Percentiles rank a stretch among this genome's conserved stretches.
Conservation (phyloP, 352 stramenopile species). For the Thalassiosira exigua region DNA sequence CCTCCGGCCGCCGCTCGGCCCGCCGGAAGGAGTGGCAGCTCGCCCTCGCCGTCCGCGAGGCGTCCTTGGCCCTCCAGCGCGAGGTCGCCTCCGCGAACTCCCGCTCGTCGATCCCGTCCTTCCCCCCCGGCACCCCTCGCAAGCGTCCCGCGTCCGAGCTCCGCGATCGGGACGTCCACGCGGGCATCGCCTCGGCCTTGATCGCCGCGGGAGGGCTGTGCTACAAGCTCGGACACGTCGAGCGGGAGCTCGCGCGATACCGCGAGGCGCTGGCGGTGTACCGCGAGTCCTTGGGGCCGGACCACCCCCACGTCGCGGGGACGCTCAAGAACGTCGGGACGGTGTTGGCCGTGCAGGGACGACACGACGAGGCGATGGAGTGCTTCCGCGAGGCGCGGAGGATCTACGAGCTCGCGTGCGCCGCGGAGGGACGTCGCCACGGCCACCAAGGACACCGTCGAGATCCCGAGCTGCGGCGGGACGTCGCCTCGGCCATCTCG, state of each 20-base stretch:
- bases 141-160: constrained; percentile 38
- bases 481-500: constrained; percentile 76
- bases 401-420: constrained; percentile 45
- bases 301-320: constrained; percentile 73
- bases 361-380: constrained; percentile 68
- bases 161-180: constrained; percentile 42
- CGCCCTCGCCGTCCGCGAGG: constrained; percentile 68
- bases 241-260: constrained; percentile 73
- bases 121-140: constrained; percentile 23
- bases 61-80: constrained; percentile 53
- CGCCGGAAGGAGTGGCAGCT: constrained; percentile 63
- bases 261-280: constrained; percentile 69
- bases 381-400: constrained; percentile 68
- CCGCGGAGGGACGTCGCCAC: no score
- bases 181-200: constrained; percentile 66
- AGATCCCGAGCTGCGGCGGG: constrained; percentile 52
- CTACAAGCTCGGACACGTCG: constrained; percentile 78
- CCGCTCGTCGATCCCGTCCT: no score
- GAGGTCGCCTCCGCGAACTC: constrained; percentile 41
- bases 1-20: constrained; percentile 2
- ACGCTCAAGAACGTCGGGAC: constrained; percentile 83
- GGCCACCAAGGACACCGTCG: no score
- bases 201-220: constrained; percentile 79
- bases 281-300: constrained; percentile 57
- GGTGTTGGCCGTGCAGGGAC: constrained; percentile 74